Evolutionary conservation across 495 filamentous ascomycete genomes (phyloP), one percentile per base, ranked within the genome.

Genomic region (Hypoxylon perforatum): DNA sequence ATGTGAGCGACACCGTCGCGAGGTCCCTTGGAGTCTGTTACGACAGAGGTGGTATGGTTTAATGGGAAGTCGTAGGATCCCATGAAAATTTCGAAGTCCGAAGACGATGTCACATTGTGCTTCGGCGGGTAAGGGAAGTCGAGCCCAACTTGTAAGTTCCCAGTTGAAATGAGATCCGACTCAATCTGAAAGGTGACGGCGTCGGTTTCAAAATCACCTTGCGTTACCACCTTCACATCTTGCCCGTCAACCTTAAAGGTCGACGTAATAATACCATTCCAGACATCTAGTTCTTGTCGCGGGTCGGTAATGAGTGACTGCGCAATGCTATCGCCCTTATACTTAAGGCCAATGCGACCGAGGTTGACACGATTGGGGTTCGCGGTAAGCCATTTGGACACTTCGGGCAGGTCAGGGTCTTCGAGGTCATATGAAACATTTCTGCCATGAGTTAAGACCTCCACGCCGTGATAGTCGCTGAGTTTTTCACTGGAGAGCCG

Each of bases 321-420:
- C 12, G 67, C 67, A 10, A 76, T 62, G 63, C 73, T 76, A 11
- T 44, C 38, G 4, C 67, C 67, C 38, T 76, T 73, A 64, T 80
- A 82, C 54, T 60, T 76, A 14, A 84, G 71, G 39, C 82, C 80
- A 53, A 85, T 67, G n/a, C 75, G 72, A 45, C 73, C 78, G 8
- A 85, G 72, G 63, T 85, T 80, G 33, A 85, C 71, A 10, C 78
- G 69, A 52, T 81, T 77, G 6, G 77, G 77, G 42, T 81, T 81
- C 42, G 72, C 61, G 30, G 77, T 81, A 49, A 81, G 57, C 78
- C 78, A 81, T 53, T 78, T 73, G 45, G 75, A 77, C 12, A 77
- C 76, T 38, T 72, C 61, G 28, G 70, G 67, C 38, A 79, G 69
- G 11, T 70, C 50, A 12, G 78, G 74, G 47, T 79, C 79, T n/a